phyloP scores from a whole-genome alignment of 2,329 filamentous ascomycete species.

The Aspergillus fischeri region DNA sequence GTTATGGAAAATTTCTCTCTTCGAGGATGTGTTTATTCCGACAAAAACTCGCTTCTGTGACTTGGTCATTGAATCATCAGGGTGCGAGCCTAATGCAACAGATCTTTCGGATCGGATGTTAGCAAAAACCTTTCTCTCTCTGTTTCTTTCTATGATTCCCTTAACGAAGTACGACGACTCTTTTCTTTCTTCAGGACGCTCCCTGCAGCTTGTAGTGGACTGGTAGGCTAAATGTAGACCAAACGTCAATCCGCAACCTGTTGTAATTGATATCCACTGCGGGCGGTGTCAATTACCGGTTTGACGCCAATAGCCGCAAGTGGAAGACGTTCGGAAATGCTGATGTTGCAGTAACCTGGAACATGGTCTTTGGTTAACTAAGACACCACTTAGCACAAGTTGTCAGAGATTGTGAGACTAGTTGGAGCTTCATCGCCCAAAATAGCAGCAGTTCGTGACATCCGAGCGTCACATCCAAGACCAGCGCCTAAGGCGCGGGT shows the following conservation, averaged over 20 bases:
- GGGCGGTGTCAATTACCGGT: not conserved
- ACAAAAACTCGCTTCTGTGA: constrained; percentile 28
- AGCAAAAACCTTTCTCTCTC: constrained; percentile 35
- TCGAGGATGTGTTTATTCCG: constrained; percentile 33
- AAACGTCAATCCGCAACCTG: not conserved
- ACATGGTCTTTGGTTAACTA: not conserved
- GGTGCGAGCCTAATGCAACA: constrained; percentile 35
- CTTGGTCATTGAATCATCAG: constrained; percentile 22
- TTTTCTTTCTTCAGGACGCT: constrained; percentile 21
- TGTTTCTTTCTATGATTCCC: constrained; percentile 27
- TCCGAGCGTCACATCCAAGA: not conserved
- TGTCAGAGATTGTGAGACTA: not conserved
- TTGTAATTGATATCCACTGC: no score
- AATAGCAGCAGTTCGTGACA: constrained; percentile 5
- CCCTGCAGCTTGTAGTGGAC: constrained; percentile 8
- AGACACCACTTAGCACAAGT: not conserved
- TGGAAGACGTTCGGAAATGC: not conserved
- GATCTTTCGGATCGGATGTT: constrained; percentile 35
- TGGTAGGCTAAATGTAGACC: not conserved
- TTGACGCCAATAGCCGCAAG: not conserved
- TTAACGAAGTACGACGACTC: constrained; percentile 37
- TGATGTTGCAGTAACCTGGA: not conserved
- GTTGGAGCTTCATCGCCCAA: constrained; percentile 1
- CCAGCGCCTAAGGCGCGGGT: not conserved
- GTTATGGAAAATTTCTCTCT: constrained; percentile 27